Base-by-base conservation (phyloP, 805 yeast genomes). In the Hagleromyces aurorensis region DNA sequence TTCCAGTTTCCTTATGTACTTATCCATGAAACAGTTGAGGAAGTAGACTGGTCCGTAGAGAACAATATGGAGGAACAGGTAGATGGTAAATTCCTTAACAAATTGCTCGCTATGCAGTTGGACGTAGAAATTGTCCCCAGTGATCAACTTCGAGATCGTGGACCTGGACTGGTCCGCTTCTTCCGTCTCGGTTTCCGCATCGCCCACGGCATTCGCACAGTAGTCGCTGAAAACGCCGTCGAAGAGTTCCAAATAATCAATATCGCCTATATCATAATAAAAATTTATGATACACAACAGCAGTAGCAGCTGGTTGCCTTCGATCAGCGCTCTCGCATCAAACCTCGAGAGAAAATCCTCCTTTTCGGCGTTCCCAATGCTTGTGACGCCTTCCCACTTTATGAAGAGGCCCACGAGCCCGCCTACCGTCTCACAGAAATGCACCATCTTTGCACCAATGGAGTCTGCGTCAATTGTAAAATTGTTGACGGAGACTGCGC, bases 201-300 rank as follows among this genome's bases (percentile, higher is more conserved):
- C 27, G 13, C 29, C 37, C 5, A 32, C 23, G 4, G 47, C 43
- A 13, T 35, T 34, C 5, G 13, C 7, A 12, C 38, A 41, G 20
- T 36, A 39, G 13, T 41, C 39, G 5, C 38, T 36, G 2, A 41
- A 21, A 14, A 44, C 37, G 21, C 27, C 28, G 13, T 40, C 37
- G 19, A 33, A 44, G 7, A 41, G 21, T n/a, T 32, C 27, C 22
- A 33, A 14, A 16, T 41, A 44, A n/a, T 28, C 30, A 16, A 44
- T 14, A n/a, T 39, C 40, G 1, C 48, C 49, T 12, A 43, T 36
- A 16, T 45, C 49, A 25, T 38, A 38, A 19, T 45, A 47, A 27
- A 47, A 47, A 29, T 47, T 47, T 12, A 45, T 23, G 21, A 47
- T 34, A 21, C 40, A 29, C 13, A 45, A 27, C 21, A 47, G 31